Base-by-base conservation (phyloP, 495 filamentous ascomycete genomes). In the Aspergillus wentii region DNA sequence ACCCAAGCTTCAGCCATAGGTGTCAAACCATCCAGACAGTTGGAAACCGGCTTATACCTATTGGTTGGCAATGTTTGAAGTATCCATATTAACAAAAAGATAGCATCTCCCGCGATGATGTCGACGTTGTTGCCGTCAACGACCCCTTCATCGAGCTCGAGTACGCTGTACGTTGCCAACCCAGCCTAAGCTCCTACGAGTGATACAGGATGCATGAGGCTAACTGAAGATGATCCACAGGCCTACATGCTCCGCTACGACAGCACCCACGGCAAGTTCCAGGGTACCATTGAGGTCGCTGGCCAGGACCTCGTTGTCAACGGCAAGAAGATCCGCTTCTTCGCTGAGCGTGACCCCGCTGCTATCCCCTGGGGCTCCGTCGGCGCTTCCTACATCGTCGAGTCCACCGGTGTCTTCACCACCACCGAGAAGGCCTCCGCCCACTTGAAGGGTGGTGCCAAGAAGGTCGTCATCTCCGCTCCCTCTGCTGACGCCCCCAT, bases 181-280 rank as follows among this genome's bases (percentile, higher is more conserved):
- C 4, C 15, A 9, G 1, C n/a, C 35, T n/a, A n/a, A n/a, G n/a
- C n/a, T n/a, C n/a, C n/a, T n/a, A n/a, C n/a, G n/a, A n/a, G n/a
- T n/a, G 14, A 6, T 17, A 20, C 3, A n/a, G 18, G 21, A 35
- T 9, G 21, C 9, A 27, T 19, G 32, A 33, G 39, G 44, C 54
- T 35, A 56, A 32, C 29, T n/a, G n/a, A 27, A 33, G 18, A 36
- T 46, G 17, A 19, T 25, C 15, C 32, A 33, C 55, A 95, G 88
- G 87, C 83, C 60, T 98, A 98, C 79, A 96, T 98, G 94, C 80
- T 98, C 72, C 91, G 92, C 76, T 98, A 97, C 63, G 92, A 98
- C 76, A 87, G 85, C 49, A 86, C 85, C 58, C 92, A 98, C 79
- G 94, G 92, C 50, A 71, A 79, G 68, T 98, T 97, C 85, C 94